Evolutionary conservation across 176 grass and related monocot genomes (phyloP).

Genomic region (Raddia guianensis): DNA sequence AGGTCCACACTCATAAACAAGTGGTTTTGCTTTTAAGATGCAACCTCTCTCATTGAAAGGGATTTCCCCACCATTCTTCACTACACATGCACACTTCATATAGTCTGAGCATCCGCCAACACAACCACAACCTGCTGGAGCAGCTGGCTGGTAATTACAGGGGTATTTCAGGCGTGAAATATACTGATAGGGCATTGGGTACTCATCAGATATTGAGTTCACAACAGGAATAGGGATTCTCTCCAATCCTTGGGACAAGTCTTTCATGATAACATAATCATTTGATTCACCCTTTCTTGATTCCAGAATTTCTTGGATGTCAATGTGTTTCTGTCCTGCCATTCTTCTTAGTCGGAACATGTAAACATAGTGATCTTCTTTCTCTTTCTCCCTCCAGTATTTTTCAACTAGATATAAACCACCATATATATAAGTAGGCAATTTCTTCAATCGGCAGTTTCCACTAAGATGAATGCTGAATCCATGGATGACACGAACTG

Average conservation of each 20-base stretch:
- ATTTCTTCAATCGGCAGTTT: constrained; percentile 50
- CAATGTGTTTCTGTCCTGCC: constrained; percentile 58
- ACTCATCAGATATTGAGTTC: constrained; percentile 64
- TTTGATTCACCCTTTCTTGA: constrained; percentile 42
- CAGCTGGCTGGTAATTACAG: constrained; percentile 36
- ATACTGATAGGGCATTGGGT: constrained; percentile 59
- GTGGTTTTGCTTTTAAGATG: constrained; percentile 69
- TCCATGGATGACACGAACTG: constrained; percentile 75
- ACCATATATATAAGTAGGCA: constrained; percentile 63
- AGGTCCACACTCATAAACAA: constrained; percentile 88
- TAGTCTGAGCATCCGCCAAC: constrained; percentile 68
- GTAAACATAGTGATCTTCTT: constrained; percentile 48
- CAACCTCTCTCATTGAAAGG: constrained; percentile 69
- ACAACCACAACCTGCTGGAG: constrained; percentile 59
- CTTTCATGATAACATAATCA: constrained; percentile 54
- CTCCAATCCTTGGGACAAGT: constrained; percentile 77
- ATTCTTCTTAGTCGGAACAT: constrained; percentile 76
- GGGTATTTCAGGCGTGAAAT: constrained; percentile 55
- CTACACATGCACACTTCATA: constrained; percentile 59
- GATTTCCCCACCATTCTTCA: constrained; percentile 77
- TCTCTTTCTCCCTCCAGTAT: constrained; percentile 64
- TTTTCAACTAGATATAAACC: constrained; percentile 84
- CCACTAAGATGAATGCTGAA: constrained; percentile 33
- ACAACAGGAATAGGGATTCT: constrained; percentile 71
- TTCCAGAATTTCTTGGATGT: constrained; percentile 59